Evolutionary conservation across 192 early-diverging fungal genomes (phyloP).

Genomic region (Backusella circina): DNA sequence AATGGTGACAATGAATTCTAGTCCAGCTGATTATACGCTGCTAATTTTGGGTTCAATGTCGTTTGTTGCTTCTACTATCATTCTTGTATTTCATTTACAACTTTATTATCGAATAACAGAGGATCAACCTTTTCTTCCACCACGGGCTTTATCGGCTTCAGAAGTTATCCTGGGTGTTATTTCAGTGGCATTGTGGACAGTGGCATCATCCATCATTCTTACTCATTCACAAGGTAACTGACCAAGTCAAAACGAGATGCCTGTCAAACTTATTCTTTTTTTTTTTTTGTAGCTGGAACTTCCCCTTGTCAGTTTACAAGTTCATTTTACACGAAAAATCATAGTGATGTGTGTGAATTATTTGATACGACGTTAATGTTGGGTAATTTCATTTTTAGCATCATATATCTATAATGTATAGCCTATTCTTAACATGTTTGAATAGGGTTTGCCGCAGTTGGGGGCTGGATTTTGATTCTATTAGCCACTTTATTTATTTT

Average conservation of each 20-base stretch:
- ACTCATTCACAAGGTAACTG: conserved; percentile 5
- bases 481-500: conserved; percentile 12
- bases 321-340: not conserved
- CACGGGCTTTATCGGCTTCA: not conserved
- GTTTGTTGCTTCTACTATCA: conserved; percentile 1
- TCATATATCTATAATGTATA: not conserved
- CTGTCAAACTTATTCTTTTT: not conserved
- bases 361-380: conserved; percentile 9
- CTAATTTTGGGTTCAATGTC: not conserved
- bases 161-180: conserved; percentile 3
- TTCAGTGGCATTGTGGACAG: conserved; percentile 1
- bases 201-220: not conserved
- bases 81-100: conserved; percentile 4
- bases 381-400: not conserved
- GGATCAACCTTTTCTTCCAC: not conserved
- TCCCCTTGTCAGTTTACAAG: conserved; percentile 1
- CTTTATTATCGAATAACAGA: not conserved
- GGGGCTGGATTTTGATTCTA: not conserved
- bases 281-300: not conserved
- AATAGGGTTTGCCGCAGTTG: conserved; percentile 9
- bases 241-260: not conserved
- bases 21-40: conserved; percentile 10
- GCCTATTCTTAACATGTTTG: not conserved
- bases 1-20: not conserved
- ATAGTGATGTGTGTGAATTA: conserved; percentile 9